phyloP scores from a whole-genome alignment of 805 yeast species.

The Tetrapisispora iriomotensis region DNA sequence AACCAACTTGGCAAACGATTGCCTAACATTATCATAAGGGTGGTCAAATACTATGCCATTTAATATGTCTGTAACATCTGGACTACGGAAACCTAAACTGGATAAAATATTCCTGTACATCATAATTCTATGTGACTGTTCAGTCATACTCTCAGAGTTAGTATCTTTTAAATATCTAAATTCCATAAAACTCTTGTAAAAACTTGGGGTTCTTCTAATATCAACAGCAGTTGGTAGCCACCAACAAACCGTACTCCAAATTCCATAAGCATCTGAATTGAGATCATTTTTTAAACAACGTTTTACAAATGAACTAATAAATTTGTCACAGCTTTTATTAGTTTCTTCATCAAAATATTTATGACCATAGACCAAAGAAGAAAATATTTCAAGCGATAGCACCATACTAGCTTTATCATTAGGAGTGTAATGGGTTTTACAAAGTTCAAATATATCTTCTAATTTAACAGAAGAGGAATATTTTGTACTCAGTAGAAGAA shows the following conservation, averaged over 20 bases:
- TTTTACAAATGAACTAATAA: constrained; percentile 36
- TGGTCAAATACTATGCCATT: constrained; percentile 41
- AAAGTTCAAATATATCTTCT: constrained; percentile 42
- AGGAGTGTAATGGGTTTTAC: constrained; percentile 42
- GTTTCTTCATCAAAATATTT: constrained; percentile 32
- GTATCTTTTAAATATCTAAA: constrained; percentile 35
- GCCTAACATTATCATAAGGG: constrained; percentile 65
- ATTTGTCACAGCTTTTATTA: constrained; percentile 34
- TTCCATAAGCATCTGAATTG: constrained; percentile 59
- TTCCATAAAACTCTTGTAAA: constrained; percentile 37
- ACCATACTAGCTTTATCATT: constrained; percentile 73
- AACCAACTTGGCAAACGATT: constrained; percentile 54
- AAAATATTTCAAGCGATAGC: constrained; percentile 57
- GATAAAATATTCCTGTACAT: constrained; percentile 44
- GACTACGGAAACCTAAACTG: constrained; percentile 46
- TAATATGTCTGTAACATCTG: constrained; percentile 37
- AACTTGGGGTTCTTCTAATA: constrained; percentile 50
- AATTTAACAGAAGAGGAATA: constrained; percentile 34
- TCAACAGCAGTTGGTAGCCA: constrained; percentile 63
- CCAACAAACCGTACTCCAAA: constrained; percentile 72
- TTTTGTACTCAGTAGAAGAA: constrained; percentile 41
- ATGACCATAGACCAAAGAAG: constrained; percentile 50
- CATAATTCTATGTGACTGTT: constrained; percentile 46
- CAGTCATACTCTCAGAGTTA: constrained; percentile 52
- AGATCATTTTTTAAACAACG: constrained; percentile 46